Conservation (phyloP, 805 yeast genomes). For the Wickerhamiella brachini region DNA sequence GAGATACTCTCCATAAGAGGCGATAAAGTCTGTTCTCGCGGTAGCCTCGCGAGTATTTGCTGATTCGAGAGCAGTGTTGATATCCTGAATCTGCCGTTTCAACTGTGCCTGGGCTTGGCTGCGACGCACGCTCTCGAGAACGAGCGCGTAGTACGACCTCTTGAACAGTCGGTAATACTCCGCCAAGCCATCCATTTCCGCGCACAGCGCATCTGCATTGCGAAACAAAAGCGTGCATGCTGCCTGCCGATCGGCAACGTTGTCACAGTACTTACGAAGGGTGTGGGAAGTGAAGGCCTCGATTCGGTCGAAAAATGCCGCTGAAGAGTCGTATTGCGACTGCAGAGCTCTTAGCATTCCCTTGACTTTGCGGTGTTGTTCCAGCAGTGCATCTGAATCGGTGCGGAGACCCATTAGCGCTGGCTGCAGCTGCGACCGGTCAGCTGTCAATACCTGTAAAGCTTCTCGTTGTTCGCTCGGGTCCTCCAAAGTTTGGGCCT, state of each 20-base stretch:
- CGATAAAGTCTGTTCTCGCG: constrained; percentile 32
- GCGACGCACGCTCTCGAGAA: constrained; percentile 42
- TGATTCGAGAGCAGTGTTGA: constrained; percentile 28
- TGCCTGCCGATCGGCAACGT: constrained; percentile 12
- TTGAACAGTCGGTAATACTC: constrained; percentile 39
- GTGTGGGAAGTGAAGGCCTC: constrained; percentile 13
- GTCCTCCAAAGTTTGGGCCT: constrained; percentile 32
- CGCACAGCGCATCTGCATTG: constrained; percentile 20
- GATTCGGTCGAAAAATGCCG: constrained; percentile 7
- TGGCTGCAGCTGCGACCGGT: constrained; percentile 23
- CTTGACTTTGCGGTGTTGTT: constrained; percentile 7
- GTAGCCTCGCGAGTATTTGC: constrained; percentile 33
- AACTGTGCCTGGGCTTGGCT: constrained; percentile 30
- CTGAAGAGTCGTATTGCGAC: constrained; percentile 17
- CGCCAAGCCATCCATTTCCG: constrained; percentile 29
- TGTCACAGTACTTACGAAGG: constrained; percentile 11
- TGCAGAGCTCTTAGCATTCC: constrained; percentile 15
- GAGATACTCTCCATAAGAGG: constrained; percentile 37
- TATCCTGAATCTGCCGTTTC: constrained; percentile 27
- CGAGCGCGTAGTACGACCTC: constrained; percentile 37
- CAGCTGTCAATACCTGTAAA: constrained; percentile 35
- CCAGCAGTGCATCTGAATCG: not conserved
- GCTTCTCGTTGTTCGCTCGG: constrained; percentile 36
- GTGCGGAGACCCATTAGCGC: constrained; percentile 16
- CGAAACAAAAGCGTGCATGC: constrained; percentile 17